Conservation (phyloP, 768 basidiomycete genomes). For the Tulasnella sp. region DNA sequence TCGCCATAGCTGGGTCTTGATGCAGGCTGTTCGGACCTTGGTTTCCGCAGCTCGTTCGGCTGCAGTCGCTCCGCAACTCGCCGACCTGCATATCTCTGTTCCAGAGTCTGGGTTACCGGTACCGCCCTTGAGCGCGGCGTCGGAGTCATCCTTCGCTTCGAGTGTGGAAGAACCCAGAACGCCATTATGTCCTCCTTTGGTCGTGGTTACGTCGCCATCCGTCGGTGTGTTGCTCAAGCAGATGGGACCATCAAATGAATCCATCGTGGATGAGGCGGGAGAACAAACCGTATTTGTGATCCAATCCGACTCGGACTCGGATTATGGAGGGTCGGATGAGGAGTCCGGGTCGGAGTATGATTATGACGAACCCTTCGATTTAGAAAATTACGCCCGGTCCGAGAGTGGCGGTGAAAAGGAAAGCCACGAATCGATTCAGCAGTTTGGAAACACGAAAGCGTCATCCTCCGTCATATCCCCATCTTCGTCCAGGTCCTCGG, state of each 20-base stretch:
- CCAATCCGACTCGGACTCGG: constrained; percentile 1
- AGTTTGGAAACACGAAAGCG: not conserved
- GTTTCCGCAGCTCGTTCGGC: not conserved
- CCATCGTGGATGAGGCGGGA: not conserved
- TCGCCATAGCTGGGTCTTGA: not conserved
- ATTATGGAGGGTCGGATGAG: not conserved
- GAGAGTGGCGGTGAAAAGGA: not conserved
- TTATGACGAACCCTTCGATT: not conserved
- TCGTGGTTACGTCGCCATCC: constrained; percentile 16
- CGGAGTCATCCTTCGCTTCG: not conserved
- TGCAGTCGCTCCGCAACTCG: not conserved
- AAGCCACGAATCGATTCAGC: not conserved
- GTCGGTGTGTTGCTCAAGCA: not conserved
- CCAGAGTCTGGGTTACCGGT: not conserved
- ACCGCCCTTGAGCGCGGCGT: not conserved
- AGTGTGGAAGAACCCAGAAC: not conserved
- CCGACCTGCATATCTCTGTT: not conserved
- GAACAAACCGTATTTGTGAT: not conserved
- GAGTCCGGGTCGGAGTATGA: not conserved
- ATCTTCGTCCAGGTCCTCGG: not conserved
- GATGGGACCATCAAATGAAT: not conserved
- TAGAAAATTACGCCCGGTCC: not conserved
- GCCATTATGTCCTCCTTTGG: constrained; percentile 17
- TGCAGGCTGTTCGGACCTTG: constrained; percentile 10
- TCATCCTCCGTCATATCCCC: not conserved